A percentile compares a stretch with the other conserved stretches of the same genome.
These are phyloP conservation scores for Escovopsis sp. DNA, from an alignment of 2,329 filamentous ascomycete species.

Conservation along the genomic window DNA sequence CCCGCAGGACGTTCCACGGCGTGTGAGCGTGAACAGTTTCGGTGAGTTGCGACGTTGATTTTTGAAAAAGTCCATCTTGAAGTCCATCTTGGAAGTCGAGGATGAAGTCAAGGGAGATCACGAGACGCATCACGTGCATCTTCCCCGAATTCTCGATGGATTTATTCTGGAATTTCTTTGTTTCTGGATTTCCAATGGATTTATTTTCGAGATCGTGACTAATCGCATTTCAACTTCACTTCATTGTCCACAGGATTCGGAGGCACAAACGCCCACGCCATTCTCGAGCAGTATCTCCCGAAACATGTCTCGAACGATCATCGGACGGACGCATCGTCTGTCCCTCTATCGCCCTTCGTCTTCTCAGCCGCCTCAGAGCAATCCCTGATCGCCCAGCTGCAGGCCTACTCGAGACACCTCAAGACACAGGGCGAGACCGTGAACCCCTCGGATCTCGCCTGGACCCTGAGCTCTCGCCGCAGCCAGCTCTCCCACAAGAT, in stretches of 20 bases:
- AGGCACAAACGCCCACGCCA: conserved; percentile 27
- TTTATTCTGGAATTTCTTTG: too few relatives aligned
- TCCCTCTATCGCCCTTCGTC: neutral
- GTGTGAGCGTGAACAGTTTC: conserved; percentile 20
- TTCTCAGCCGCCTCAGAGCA: neutral
- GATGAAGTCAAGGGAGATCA: too few relatives aligned
- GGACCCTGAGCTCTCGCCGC: neutral
- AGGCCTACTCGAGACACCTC: neutral
- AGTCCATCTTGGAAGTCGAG: too few relatives aligned
- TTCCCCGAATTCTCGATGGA: too few relatives aligned
- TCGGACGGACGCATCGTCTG: conserved; percentile 11
- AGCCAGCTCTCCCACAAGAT: neutral
- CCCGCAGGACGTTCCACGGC: neutral
- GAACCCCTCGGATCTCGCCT: neutral
- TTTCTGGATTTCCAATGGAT: conserved; percentile 7
- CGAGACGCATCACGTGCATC: too few relatives aligned
- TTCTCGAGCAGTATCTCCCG: conserved; percentile 15
- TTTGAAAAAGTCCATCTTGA: too few relatives aligned
- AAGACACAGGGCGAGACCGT: neutral
- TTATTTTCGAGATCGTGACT: conserved; percentile 21
- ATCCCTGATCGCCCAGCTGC: neutral
- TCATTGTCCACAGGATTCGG: conserved; percentile 15
- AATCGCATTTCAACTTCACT: too few relatives aligned
- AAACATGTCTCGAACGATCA: too few relatives aligned
- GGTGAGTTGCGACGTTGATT: too few relatives aligned